phyloP scores from a whole-genome alignment of 768 basidiomycete species.

The Termitomyces heimii region DNA sequence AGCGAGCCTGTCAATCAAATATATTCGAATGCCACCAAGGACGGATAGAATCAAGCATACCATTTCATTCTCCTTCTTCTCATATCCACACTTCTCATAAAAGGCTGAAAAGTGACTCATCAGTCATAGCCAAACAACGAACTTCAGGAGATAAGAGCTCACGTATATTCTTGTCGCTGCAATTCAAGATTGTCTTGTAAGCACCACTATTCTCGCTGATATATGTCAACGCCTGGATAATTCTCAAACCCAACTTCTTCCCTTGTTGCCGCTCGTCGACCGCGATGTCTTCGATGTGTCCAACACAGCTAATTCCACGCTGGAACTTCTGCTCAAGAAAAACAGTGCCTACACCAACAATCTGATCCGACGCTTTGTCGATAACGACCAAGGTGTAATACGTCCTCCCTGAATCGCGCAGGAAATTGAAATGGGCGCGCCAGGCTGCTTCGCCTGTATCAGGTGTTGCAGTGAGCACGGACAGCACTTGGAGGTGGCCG shows the following conservation, averaged over 20 bases:
- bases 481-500: slow-evolving; percentile 80
- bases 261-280: slow-evolving; percentile 88
- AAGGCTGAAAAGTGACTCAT: slow-evolving; percentile 53
- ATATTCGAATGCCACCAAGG: neutral
- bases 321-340: slow-evolving; percentile 96
- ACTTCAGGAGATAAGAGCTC: slow-evolving; percentile 29
- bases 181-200: slow-evolving; percentile 99
- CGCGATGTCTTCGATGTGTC: slow-evolving; percentile 98
- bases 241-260: slow-evolving; percentile 80
- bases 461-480: slow-evolving; percentile 67
- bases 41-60: slow-evolving; percentile 31
- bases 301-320: slow-evolving; percentile 76
- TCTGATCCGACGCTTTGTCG: slow-evolving; percentile 62
- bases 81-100: slow-evolving; percentile 93
- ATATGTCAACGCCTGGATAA: slow-evolving; percentile 81
- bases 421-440: slow-evolving; percentile 57
- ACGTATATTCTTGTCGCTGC: slow-evolving; percentile 89
- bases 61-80: slow-evolving; percentile 93
- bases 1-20: slow-evolving; percentile 44
- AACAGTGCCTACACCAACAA: slow-evolving; percentile 80
- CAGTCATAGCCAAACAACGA: neutral
- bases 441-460: slow-evolving; percentile 66
- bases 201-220: slow-evolving; percentile 77
- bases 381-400: slow-evolving; percentile 88
- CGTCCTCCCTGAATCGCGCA: slow-evolving; percentile 48